phyloP scores from a whole-genome alignment of 2,329 filamentous ascomycete genomes.

The Blastomyces percursus region DNA sequence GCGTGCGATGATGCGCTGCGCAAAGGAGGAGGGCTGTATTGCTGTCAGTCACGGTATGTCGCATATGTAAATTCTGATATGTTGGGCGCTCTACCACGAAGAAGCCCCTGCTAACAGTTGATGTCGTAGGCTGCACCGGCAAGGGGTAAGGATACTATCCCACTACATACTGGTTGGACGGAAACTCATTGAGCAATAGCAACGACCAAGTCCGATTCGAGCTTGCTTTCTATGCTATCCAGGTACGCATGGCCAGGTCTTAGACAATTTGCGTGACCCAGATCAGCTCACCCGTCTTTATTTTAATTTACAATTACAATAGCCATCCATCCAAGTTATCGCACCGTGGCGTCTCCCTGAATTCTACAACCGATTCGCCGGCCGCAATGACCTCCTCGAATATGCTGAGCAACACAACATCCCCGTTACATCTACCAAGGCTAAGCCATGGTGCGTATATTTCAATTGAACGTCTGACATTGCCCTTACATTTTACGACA shows the following conservation, averaged over 20 bases:
- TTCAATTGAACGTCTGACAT: conserved; percentile 40
- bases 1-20: conserved; percentile 33
- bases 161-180: not conserved
- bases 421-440: conserved; percentile 39
- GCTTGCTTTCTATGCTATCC: conserved; percentile 40
- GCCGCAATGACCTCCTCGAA: conserved; percentile 40
- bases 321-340: conserved; percentile 40
- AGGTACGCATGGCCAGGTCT: conserved; percentile 10
- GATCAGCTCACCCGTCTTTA: not conserved
- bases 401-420: conserved; percentile 39
- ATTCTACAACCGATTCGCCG: conserved; percentile 40
- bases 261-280: not conserved
- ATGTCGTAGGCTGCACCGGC: conserved; percentile 31
- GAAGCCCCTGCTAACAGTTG: not conserved
- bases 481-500: not conserved
- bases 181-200: conserved; percentile 8
- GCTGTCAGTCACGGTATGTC: conserved; percentile 29
- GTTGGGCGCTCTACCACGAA: not conserved
- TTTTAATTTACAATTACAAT: not conserved
- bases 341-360: conserved; percentile 40
- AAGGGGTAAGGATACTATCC: conserved; percentile 25
- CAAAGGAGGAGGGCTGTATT: conserved; percentile 34
- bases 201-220: conserved; percentile 42
- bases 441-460: conserved; percentile 55
- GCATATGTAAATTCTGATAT: not conserved